Percentiles rank a stretch among this genome's conserved stretches.
These are phyloP conservation scores for Tylopilus sp. DNA, from an alignment of 768 basidiomycete genomes.

Conservation along the genomic window DNA sequence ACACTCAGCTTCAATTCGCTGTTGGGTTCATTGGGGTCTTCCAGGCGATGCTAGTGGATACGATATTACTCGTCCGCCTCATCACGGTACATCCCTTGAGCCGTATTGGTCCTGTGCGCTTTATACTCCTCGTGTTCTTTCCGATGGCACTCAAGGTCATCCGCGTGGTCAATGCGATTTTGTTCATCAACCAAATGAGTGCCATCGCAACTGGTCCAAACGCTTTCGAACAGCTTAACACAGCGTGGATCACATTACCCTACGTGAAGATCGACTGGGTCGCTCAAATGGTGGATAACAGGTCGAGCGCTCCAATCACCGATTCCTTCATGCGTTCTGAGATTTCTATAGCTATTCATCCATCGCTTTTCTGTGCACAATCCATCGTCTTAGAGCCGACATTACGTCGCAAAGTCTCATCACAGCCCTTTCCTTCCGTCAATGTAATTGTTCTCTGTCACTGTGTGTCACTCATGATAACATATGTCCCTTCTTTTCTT, in stretches of 20 bases:
- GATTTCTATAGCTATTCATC: constrained; percentile 20
- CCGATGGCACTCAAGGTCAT: constrained; percentile 20
- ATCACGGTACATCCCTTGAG: constrained; percentile 16
- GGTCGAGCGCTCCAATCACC: constrained; percentile 4
- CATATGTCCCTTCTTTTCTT: not conserved
- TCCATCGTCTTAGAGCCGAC: not conserved
- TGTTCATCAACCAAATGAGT: constrained; percentile 11
- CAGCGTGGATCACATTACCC: constrained; percentile 18
- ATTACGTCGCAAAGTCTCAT: not conserved
- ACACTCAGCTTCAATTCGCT: constrained; percentile 12
- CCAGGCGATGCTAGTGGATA: constrained; percentile 22
- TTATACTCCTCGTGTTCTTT: constrained; percentile 12
- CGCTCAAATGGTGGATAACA: constrained; percentile 27
- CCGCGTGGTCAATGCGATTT: constrained; percentile 15
- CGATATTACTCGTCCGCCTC: constrained; percentile 23
- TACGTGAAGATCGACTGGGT: constrained; percentile 32
- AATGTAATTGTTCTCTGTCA: not conserved
- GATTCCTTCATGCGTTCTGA: not conserved
- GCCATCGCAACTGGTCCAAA: not conserved
- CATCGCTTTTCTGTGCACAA: constrained; percentile 22
- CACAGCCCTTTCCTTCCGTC: not conserved
- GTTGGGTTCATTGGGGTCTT: constrained; percentile 20
- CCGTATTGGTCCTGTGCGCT: constrained; percentile 9
- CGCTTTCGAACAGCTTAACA: not conserved
- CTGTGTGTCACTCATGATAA: not conserved